Evolutionary conservation across 352 stramenopile genomes (phyloP), one percentile per base, ranked within the genome.

Genomic region (Aphanomyces stellatus): DNA sequence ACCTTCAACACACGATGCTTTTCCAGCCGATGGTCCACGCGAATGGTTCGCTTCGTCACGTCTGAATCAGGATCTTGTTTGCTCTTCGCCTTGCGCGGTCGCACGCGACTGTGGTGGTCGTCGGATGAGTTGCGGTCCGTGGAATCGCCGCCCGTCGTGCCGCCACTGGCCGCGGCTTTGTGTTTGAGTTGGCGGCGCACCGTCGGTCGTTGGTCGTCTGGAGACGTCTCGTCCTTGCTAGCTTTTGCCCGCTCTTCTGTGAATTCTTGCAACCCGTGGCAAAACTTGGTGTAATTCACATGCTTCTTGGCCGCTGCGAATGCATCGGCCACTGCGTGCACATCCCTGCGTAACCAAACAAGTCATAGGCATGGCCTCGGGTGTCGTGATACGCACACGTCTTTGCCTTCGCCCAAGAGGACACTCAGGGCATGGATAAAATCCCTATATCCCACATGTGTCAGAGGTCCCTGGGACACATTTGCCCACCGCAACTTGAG

Each of bases 1-100:
- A 65, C 59, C 40, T 71, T 75, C 2, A 85, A 53, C 19, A 86
- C 35, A 0, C 77, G 72, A 53, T 88, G 81, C 0, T 70, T 73
- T 55, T 88, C 79, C 3, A 89, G 55, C 11, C 77, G 74, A 17
- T 71, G 67, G 42, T 87, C 79, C 0, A 87, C 69, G 3, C 77
- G 78, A 28, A 88, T 83, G 13, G 22, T 59, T 3, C 25, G 60
- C 1, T 74, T 64, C n/a, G 53, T 53, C 0, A 56, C 37, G 42
- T 65, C 57, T 10, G 35, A 37, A 4, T 73, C 60, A 27, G 17
- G 7, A 15, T 33, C 40, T 10, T 24, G 46, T 25, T 65, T 53
- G 27, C 13, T n/a, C 22, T 57, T 57, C 46, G 7, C 11, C 46
- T 53, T 53, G 7, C 46, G 46, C 17, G 46, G 24, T 53, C 46